Evolutionary conservation across 352 stramenopile genomes (phyloP), one percentile per base, ranked within the genome.

Genomic region (Paralagenidium karlingii): DNA sequence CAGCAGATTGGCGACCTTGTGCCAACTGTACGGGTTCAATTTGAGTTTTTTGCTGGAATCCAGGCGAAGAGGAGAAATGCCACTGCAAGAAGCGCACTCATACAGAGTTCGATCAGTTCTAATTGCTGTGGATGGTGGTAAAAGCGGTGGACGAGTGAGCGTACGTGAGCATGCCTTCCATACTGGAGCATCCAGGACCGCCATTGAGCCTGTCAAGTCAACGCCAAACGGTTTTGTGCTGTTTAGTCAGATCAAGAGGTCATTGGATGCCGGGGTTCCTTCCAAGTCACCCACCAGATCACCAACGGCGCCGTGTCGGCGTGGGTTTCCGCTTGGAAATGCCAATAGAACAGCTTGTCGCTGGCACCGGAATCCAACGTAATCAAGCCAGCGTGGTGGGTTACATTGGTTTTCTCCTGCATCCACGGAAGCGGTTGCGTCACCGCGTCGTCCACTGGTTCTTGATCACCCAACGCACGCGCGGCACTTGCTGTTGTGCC

Each of bases 291-390:
- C 15, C 51, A 85, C 70, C 77, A 90, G 12, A 90, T 66, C 1
- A 85, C 51, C 13, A 90, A 57, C 24, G 73, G 73, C 20, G 61
- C 60, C 8, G 48, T 70, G 42, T 74, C 58, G 5, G 73, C 25
- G 12, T 68, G 41, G 12, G 57, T 48, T 11, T 60, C 49, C 1
- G 73, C 68, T 16, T 60, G 51, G 29, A 90, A 82, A 40, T 83
- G 73, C 77, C 77, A 90, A 40, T 87, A 90, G 45, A 90, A 90
- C 21, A 90, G 58, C 2, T 55, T 47, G 47, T 81, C 82, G 16
- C 59, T 61, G 21, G 60, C 63, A 11, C 26, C 53, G 12, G 61
- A 48, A 43, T 69, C 50, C 20, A 90, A 34, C 1, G 60, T 27
- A 30, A 90, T 79, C 24, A 55, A 55, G 0, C 76, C 76, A 0